Evolutionary conservation across 768 basidiomycete species (phyloP).

Genomic region (Xerocomellus amylosporus): DNA sequence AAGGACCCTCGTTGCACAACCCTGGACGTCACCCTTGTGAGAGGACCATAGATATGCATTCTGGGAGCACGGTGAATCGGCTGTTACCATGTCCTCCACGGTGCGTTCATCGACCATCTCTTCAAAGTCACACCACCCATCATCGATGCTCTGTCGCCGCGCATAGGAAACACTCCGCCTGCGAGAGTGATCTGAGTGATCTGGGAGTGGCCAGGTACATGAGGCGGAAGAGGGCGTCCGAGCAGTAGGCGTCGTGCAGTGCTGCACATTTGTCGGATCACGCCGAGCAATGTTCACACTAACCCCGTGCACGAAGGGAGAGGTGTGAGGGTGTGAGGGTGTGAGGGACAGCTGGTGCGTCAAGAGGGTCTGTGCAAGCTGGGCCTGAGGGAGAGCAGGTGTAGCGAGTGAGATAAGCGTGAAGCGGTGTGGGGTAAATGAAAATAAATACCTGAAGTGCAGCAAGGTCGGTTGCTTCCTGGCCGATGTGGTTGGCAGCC

Average conservation of each 20-base stretch:
- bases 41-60: conserved; percentile 25
- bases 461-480: conserved; percentile 51
- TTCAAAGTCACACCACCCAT: conserved; percentile 32
- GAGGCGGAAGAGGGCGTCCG: conserved; percentile 34
- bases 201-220: conserved; percentile 31
- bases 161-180: conserved; percentile 29
- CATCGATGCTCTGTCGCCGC: conserved; percentile 26
- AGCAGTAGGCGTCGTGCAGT: conserved; percentile 40
- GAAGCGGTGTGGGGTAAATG: conserved; percentile 17
- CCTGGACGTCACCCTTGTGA: conserved; percentile 15
- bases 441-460: conserved; percentile 40
- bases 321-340: conserved; percentile 14
- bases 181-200: conserved; percentile 23
- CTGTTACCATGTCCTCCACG: conserved; percentile 45
- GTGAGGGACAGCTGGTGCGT: conserved; percentile 31
- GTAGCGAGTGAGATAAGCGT: conserved; percentile 17
- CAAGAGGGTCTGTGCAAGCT: conserved; percentile 45
- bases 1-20: conserved; percentile 19
- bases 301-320: conserved; percentile 20
- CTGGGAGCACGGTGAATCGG: conserved; percentile 31
- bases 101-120: conserved; percentile 45
- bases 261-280: conserved; percentile 36
- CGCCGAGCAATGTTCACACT: conserved; percentile 25
- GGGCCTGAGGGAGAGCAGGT: conserved; percentile 32
- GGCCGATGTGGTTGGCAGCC: conserved; percentile 47